Evolutionary conservation across 2,329 filamentous ascomycete genomes (phyloP).

Genomic region (Calonectria leucothoes): DNA sequence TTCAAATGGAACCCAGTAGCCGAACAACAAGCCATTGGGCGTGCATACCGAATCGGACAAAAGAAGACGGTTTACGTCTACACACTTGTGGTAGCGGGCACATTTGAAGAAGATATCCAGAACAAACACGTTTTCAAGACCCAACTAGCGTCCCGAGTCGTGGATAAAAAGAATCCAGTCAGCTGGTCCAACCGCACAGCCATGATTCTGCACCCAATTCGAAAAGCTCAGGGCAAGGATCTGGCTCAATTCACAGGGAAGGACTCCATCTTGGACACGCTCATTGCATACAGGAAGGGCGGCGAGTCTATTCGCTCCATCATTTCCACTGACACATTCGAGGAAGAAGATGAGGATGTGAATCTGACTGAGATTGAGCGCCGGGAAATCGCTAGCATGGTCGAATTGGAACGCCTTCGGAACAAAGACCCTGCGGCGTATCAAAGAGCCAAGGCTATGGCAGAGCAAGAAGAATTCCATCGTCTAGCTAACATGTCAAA

Average conservation of each 20-base stretch:
- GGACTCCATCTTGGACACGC: constrained; percentile 69
- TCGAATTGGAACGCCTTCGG: constrained; percentile 48
- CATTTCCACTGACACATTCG: constrained; percentile 77
- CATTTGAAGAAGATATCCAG: constrained; percentile 80
- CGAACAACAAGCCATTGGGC: constrained; percentile 88
- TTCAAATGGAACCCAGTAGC: constrained; percentile 82
- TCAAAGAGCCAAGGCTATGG: constrained; percentile 28
- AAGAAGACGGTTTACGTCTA: constrained; percentile 86
- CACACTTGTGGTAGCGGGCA: constrained; percentile 81
- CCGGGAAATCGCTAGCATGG: constrained; percentile 60
- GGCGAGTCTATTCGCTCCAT: constrained; percentile 64
- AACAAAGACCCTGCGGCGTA: constrained; percentile 48
- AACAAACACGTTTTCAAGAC: constrained; percentile 84
- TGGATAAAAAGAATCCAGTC: constrained; percentile 85
- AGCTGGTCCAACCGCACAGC: constrained; percentile 69
- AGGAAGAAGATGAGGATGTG: constrained; percentile 71
- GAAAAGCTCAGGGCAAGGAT: constrained; percentile 61
- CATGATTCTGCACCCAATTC: constrained; percentile 71
- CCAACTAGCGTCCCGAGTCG: constrained; percentile 81
- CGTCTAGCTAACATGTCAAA: background rate
- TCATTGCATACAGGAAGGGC: constrained; percentile 53
- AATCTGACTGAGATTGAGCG: constrained; percentile 70
- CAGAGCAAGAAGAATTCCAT: constrained; percentile 6
- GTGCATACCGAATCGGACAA: constrained; percentile 89
- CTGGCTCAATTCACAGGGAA: constrained; percentile 67